A percentile compares a stretch with the other conserved stretches of the same genome.
phyloP scores from a whole-genome alignment of 257 asterid genomes.

The Solanum appendiculatum region DNA sequence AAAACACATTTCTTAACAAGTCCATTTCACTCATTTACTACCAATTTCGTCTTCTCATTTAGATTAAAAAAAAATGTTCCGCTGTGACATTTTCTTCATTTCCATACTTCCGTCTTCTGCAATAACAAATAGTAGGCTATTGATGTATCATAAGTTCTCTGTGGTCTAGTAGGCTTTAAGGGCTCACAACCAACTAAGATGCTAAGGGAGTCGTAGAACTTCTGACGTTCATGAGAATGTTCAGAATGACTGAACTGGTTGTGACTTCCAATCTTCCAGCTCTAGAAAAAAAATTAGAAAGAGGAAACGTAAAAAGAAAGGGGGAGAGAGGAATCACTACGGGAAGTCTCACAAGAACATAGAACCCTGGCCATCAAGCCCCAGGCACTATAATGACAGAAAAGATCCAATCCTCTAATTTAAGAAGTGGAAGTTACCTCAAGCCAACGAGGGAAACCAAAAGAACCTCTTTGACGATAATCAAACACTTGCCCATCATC shows the following conservation, averaged over 20 bases:
- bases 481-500: slow-evolving; percentile 64
- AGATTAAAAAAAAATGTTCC: not conserved
- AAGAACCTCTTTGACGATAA: slow-evolving; percentile 71
- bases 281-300: not conserved
- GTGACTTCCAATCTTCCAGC: not conserved
- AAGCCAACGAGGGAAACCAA: slow-evolving; percentile 96
- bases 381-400: not conserved
- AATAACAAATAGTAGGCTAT: not conserved
- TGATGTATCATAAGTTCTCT: not conserved
- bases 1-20: not conserved
- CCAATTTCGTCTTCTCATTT: not conserved
- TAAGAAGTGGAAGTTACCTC: slow-evolving; percentile 41
- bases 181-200: not conserved
- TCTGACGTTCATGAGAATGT: not conserved
- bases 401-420: not conserved
- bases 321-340: not conserved
- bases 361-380: not conserved
- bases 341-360: not conserved
- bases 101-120: not conserved
- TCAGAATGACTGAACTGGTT: not conserved
- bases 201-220: not conserved
- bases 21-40: not conserved
- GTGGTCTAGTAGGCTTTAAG: not conserved
- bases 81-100: not conserved
- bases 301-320: not conserved